Conservation (phyloP, 139 green algal species). For the Coelastrella sp. region DNA sequence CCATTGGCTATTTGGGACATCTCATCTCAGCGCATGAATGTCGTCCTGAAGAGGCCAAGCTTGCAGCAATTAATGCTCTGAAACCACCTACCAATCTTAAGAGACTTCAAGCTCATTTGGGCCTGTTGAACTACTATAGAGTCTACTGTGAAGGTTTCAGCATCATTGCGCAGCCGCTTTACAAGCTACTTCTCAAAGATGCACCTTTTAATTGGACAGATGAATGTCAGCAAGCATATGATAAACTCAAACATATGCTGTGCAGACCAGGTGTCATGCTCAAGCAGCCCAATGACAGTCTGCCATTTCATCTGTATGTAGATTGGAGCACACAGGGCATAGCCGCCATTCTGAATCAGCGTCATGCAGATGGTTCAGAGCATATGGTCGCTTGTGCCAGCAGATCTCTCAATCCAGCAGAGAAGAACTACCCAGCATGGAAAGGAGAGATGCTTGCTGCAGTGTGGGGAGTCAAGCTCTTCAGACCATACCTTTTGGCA, state of each 20-base stretch:
- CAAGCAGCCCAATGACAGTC: neutral
- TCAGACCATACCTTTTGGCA: neutral
- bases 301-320: slow-evolving; percentile 23
- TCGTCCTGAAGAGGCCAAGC: slow-evolving; percentile 41
- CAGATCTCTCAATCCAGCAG: neutral
- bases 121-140: slow-evolving; percentile 64
- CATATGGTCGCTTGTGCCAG: slow-evolving; percentile 33
- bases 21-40: slow-evolving; percentile 44
- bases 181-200: slow-evolving; percentile 46
- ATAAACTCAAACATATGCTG: slow-evolving; percentile 19
- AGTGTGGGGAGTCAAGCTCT: slow-evolving; percentile 14
- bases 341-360: slow-evolving; percentile 55
- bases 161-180: slow-evolving; percentile 47
- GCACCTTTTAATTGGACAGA: slow-evolving; percentile 39
- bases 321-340: slow-evolving; percentile 44
- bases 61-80: slow-evolving; percentile 49
- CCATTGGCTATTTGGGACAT: slow-evolving; percentile 54
- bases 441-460: slow-evolving; percentile 13
- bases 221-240: neutral
- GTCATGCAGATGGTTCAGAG: slow-evolving; percentile 40
- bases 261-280: neutral
- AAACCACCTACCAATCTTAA: slow-evolving; percentile 38
- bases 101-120: slow-evolving; percentile 47
- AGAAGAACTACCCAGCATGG: slow-evolving; percentile 4
- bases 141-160: slow-evolving; percentile 56